Conservation (phyloP, 2,329 filamentous ascomycete genomes). For the Penicillium hesseltinei region DNA sequence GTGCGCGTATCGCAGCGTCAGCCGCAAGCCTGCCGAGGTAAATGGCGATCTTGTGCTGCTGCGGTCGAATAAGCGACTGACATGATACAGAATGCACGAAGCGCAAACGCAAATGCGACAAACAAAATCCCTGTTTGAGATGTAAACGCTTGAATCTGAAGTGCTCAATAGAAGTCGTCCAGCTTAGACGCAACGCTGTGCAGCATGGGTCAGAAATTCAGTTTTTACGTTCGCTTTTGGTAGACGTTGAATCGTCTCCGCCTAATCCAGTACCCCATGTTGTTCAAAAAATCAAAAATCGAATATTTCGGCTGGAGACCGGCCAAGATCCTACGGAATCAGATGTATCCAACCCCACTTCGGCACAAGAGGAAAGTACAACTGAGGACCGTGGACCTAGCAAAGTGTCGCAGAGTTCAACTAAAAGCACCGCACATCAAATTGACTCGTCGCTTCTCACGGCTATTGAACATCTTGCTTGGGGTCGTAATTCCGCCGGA, state of each 20-base stretch:
- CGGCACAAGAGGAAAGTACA: constrained; percentile 6
- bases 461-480: constrained; percentile 39
- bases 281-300: constrained; percentile 15
- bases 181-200: constrained; percentile 24
- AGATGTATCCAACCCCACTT: background rate
- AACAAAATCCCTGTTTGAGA: constrained; percentile 25
- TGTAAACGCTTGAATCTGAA: constrained; percentile 24
- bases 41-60: background rate
- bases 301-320: constrained; percentile 24
- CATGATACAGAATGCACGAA: constrained; percentile 25
- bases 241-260: constrained; percentile 19
- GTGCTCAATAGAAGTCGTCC: constrained; percentile 27
- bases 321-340: constrained; percentile 9
- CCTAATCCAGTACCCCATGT: constrained; percentile 8
- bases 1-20: constrained; percentile 27
- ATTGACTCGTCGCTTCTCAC: constrained; percentile 31
- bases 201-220: constrained; percentile 29
- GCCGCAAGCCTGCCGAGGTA: constrained; percentile 27
- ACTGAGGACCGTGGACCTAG: background rate
- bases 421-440: constrained; percentile 13
- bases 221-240: constrained; percentile 23
- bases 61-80: constrained; percentile 7
- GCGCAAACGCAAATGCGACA: constrained; percentile 29
- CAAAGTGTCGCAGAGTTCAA: constrained; percentile 1
- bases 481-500: constrained; percentile 37